These are phyloP conservation scores for Pilasporangium apinafurcum DNA, from an alignment of 352 stramenopile genomes.

Conservation along the genomic window DNA sequence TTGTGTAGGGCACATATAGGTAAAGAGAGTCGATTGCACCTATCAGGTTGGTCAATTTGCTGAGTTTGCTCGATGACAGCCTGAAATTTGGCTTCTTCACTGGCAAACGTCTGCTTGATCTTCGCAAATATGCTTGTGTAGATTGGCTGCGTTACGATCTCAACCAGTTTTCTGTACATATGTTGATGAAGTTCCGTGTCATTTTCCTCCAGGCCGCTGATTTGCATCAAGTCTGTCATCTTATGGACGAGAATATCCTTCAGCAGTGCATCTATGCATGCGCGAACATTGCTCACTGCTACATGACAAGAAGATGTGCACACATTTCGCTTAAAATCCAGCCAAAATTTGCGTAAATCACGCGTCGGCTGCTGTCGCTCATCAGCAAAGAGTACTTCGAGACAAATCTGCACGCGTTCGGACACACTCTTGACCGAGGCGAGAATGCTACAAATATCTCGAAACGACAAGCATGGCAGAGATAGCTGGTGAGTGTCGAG, in stretches of 20 bases:
- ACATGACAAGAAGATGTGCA: slow-evolving; percentile 10
- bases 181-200: slow-evolving; percentile 16
- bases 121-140: slow-evolving; percentile 28
- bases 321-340: slow-evolving; percentile 40
- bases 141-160: slow-evolving; percentile 29
- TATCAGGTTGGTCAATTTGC: neutral
- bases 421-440: slow-evolving; percentile 13
- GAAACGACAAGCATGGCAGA: slow-evolving; percentile 38
- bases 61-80: neutral
- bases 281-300: slow-evolving; percentile 15
- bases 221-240: slow-evolving; percentile 29
- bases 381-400: slow-evolving; percentile 43
- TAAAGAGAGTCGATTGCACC: no score
- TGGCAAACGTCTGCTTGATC: slow-evolving; percentile 21
- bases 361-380: slow-evolving; percentile 24
- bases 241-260: slow-evolving; percentile 30
- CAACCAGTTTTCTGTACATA: slow-evolving; percentile 26
- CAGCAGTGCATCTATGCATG: slow-evolving; percentile 21
- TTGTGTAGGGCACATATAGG: no score
- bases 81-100: slow-evolving; percentile 13
- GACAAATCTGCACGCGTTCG: slow-evolving; percentile 30
- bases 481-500: no score
- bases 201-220: slow-evolving; percentile 35
- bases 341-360: slow-evolving; percentile 37
- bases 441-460: slow-evolving; percentile 33